Conservation (phyloP, 2,329 filamentous ascomycete genomes). For the Macrophomina pseudophaseolina region DNA sequence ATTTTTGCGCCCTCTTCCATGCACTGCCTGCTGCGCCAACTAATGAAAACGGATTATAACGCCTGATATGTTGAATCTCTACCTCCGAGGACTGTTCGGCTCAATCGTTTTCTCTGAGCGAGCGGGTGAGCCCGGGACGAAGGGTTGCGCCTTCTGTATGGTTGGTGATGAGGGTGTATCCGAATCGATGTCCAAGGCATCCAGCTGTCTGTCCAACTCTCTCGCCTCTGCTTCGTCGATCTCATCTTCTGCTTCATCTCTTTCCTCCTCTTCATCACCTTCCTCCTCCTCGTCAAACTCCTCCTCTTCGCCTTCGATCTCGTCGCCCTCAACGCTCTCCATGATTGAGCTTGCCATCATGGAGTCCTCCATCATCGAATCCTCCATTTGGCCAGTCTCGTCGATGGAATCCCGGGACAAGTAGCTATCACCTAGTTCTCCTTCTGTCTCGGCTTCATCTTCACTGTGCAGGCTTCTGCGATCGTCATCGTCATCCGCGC, state of each 20-base stretch:
- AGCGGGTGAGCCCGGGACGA: conserved; percentile 8
- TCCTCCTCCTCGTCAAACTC: conserved; percentile 35
- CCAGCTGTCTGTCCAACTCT: conserved; percentile 26
- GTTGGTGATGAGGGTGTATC: conserved; percentile 11
- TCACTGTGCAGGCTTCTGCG: conserved; percentile 53
- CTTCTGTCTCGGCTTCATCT: conserved; percentile 56
- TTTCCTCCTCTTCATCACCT: conserved; percentile 34
- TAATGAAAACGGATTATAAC: not conserved
- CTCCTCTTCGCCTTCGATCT: conserved; percentile 28
- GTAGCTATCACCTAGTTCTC: conserved; percentile 62
- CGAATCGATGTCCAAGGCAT: conserved; percentile 24
- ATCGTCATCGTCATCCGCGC: conserved; percentile 58
- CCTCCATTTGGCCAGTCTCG: conserved; percentile 48
- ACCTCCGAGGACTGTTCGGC: conserved; percentile 1
- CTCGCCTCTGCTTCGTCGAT: conserved; percentile 22
- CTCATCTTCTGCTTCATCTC: conserved; percentile 32
- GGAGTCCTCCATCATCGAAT: conserved; percentile 53
- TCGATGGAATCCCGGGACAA: conserved; percentile 59
- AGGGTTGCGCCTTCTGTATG: not conserved
- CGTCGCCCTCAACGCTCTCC: conserved; percentile 51
- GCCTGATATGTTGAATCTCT: not conserved
- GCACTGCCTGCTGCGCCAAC: conserved; percentile 6
- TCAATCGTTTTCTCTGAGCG: conserved; percentile 16
- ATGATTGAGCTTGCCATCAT: conserved; percentile 15
- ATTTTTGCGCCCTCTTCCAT: not conserved